These are phyloP conservation scores for Medicago truncatula DNA, from an alignment of 306 rosid species.

Conservation along the genomic window MtrunA17r5.0-ANR NC_053049.1:47628001-47628500, in stretches of 20 bases:
- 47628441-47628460: neutral
- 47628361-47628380: neutral
- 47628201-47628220: constrained; percentile 1
- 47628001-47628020: neutral
- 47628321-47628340: neutral
- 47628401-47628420: neutral
- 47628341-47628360: neutral
- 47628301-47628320: neutral
- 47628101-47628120: constrained; percentile 81
- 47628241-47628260: constrained; percentile 6
- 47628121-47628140: constrained; percentile 76
- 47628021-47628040: neutral
- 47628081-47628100: constrained; percentile 74
- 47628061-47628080: constrained; percentile 71
- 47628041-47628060: constrained; percentile 53
- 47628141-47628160: constrained; percentile 68
- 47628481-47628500: neutral
- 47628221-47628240: constrained; percentile 26
- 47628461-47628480: constrained; percentile 8
- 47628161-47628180: constrained; percentile 93
- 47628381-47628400: constrained; percentile 8
- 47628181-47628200: constrained; percentile 19
- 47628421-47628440: neutral
- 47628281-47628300: neutral
- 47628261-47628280: neutral